Evolutionary conservation across 2,329 filamentous ascomycete species (phyloP).

Genomic region (Alternaria triticimaculans): DNA sequence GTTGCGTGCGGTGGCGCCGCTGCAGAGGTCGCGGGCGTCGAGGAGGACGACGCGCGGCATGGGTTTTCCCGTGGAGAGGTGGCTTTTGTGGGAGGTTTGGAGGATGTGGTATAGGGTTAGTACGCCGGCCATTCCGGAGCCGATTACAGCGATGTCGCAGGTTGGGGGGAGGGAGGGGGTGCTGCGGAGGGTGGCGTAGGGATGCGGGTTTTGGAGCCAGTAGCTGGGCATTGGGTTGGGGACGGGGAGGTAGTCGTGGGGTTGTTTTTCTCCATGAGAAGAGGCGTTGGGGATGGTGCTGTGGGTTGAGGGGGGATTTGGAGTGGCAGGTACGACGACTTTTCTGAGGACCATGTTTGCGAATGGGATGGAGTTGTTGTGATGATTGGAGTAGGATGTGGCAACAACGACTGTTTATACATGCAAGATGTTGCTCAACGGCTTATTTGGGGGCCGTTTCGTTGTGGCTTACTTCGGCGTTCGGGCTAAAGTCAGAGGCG

Average conservation of each 20-base stretch:
- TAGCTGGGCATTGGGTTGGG: slow-evolving; percentile 43
- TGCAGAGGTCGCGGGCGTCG: not conserved
- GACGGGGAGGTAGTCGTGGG: slow-evolving; percentile 35
- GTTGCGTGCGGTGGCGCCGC: not conserved
- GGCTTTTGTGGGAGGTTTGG: not conserved
- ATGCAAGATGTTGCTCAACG: not conserved
- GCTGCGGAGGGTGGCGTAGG: slow-evolving; percentile 35
- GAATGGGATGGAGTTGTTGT: not conserved
- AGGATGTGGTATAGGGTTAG: not conserved
- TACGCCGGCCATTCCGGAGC: not conserved
- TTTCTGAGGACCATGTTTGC: not conserved
- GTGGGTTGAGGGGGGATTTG: not conserved
- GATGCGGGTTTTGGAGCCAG: slow-evolving; percentile 45
- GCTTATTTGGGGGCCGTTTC: not conserved
- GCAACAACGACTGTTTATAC: not conserved
- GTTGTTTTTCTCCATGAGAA: not conserved
- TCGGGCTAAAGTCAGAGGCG: not conserved
- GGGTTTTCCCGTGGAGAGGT: not conserved
- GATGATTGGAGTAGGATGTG: not conserved
- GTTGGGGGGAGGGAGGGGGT: slow-evolving; percentile 19
- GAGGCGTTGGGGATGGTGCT: not conserved
- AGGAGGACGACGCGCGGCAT: not conserved
- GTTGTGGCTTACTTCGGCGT: not conserved
- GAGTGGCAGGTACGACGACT: not conserved
- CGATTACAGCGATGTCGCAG: not conserved